A percentile compares a stretch with the other conserved stretches of the same genome.
Evolutionary conservation across 2,329 filamentous ascomycete genomes (phyloP).

Genomic region (Trichoderma pleuroti): DNA sequence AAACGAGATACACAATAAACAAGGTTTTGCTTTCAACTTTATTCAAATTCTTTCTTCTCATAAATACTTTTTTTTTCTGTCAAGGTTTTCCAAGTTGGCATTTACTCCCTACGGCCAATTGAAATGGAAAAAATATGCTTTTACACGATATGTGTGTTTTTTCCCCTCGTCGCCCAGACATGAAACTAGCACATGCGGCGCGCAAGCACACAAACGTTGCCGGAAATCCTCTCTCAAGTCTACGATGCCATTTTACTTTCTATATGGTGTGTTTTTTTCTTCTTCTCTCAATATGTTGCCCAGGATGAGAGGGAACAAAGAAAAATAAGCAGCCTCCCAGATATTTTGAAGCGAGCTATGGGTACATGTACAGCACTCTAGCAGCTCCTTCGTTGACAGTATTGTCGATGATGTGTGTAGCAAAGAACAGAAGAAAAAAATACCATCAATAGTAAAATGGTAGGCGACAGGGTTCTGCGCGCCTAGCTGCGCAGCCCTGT

Average conservation of each 20-base stretch:
- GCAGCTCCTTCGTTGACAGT: neutral
- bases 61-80: neutral
- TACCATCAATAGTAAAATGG: neutral
- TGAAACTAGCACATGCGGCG: slow-evolving; percentile 3
- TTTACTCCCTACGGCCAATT: neutral
- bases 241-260: slow-evolving; percentile 20
- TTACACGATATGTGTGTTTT: neutral
- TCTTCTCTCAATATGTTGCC: neutral
- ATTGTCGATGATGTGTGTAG: slow-evolving; percentile 6
- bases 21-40: neutral
- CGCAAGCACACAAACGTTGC: neutral
- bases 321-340: neutral
- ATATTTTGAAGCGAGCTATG: neutral
- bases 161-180: neutral
- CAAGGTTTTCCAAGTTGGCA: neutral
- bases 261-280: slow-evolving; percentile 19
- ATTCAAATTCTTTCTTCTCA: neutral
- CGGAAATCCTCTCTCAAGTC: slow-evolving; percentile 15
- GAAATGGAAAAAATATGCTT: neutral
- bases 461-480: neutral
- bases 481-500: neutral
- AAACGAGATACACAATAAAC: too few species aligned
- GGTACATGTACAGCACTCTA: neutral
- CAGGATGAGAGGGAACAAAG: neutral
- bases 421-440: neutral